Percentiles rank a stretch among this genome's conserved stretches.
Evolutionary conservation across 2,329 filamentous ascomycete species (phyloP).

Genomic region (Fusarium chuoi): DNA sequence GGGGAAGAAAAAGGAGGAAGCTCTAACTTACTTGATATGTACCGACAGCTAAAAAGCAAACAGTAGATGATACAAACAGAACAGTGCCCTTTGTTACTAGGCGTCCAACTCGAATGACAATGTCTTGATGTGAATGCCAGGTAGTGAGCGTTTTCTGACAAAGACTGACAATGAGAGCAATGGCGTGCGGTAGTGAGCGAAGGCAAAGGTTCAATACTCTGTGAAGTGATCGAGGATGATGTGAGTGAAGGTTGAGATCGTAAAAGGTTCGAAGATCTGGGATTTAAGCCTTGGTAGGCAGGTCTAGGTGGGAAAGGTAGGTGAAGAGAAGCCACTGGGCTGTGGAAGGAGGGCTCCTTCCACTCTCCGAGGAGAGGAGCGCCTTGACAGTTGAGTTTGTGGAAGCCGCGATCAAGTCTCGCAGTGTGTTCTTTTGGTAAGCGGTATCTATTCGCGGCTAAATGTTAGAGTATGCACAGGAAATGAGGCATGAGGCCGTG

Average conservation of each 20-base stretch:
- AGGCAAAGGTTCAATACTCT: constrained; percentile 1
- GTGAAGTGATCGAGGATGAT: constrained; percentile 16
- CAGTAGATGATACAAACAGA: constrained; percentile 49
- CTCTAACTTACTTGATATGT: constrained; percentile 46
- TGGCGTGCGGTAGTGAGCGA: constrained; percentile 8
- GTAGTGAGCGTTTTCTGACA: constrained; percentile 13
- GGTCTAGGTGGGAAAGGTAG: background rate
- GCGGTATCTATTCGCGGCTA: background rate
- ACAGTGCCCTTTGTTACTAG: constrained; percentile 45
- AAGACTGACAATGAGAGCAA: constrained; percentile 13
- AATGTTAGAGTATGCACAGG: background rate
- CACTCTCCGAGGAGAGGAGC: background rate
- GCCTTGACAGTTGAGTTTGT: background rate
- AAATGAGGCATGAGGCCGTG: background rate
- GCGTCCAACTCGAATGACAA: constrained; percentile 35
- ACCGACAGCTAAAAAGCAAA: constrained; percentile 47
- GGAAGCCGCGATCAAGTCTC: background rate
- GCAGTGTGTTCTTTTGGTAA: background rate
- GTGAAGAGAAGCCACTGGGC: background rate
- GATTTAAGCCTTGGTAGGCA: background rate
- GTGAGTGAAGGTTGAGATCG: background rate
- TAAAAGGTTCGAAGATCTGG: background rate
- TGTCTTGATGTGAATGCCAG: constrained; percentile 17
- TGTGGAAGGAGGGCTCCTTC: constrained; percentile 27
- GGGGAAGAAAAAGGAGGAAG: constrained; percentile 7